These are phyloP conservation scores for Trichosporon inkin DNA, from an alignment of 1,284 basidiomycete genomes.

Conservation along the genomic window DNA sequence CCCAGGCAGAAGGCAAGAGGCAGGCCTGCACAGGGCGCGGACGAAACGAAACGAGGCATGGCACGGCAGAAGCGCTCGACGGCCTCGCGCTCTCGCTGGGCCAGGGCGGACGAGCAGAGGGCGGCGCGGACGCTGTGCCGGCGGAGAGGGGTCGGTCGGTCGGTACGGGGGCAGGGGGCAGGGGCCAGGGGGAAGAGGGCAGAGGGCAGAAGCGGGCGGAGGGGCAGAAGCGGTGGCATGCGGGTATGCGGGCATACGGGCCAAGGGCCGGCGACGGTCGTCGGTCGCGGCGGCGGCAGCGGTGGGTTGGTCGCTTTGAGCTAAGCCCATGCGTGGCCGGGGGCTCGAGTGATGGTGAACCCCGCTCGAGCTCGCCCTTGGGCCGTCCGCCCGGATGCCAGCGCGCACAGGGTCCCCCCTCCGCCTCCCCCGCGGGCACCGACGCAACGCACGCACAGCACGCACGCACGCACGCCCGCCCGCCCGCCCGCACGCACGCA, in stretches of 20 bases:
- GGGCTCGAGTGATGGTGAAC: constrained; percentile 3
- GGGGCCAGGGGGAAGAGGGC: no score
- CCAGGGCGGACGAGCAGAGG: background rate
- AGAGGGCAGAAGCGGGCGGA: no score
- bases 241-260: no score
- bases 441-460: background rate
- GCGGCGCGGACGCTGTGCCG: background rate
- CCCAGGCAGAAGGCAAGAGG: background rate
- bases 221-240: no score
- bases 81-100: background rate
- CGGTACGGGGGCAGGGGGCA: no score
- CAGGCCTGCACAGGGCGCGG: background rate
- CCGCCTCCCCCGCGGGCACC: background rate
- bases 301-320: constrained; percentile 4
- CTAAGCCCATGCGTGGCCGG: background rate
- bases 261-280: background rate
- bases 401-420: background rate
- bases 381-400: background rate
- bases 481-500: no score
- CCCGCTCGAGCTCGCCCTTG: background rate
- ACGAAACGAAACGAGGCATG: constrained; percentile 1
- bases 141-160: no score
- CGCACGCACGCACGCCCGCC: no score
- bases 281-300: background rate
- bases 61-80: background rate